These are phyloP conservation scores for Achaetomium macrosporum DNA, from an alignment of 2,329 filamentous ascomycete genomes.

Conservation along the genomic window DNA sequence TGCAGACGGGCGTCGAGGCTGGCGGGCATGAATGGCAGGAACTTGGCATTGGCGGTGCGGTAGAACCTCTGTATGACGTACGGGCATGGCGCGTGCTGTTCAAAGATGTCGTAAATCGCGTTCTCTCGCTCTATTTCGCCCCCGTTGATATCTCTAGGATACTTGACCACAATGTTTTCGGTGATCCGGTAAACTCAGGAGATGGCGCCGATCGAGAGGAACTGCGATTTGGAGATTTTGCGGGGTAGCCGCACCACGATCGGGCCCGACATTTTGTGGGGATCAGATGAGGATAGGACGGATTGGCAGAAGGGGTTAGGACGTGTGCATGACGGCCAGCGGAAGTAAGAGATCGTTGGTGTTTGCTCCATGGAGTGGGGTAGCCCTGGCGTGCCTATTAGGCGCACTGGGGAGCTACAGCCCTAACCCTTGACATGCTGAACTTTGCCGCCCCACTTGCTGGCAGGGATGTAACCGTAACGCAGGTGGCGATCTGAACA, in stretches of 20 bases:
- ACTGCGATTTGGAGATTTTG: neutral
- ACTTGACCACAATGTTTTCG: neutral
- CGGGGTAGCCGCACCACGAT: neutral
- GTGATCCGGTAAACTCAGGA: neutral
- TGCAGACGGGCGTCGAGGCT: neutral
- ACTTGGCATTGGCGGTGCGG: neutral
- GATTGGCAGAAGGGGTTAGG: too few relatives aligned
- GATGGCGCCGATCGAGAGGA: neutral
- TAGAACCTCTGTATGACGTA: neutral
- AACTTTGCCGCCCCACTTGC: too few relatives aligned
- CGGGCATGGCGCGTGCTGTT: neutral
- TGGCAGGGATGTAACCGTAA: too few relatives aligned
- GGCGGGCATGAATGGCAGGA: neutral
- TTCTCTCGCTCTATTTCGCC: neutral
- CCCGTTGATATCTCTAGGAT: neutral
- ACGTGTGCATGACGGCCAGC: too few relatives aligned
- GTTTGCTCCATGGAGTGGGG: too few relatives aligned
- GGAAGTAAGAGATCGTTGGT: too few relatives aligned
- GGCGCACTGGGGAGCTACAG: too few relatives aligned
- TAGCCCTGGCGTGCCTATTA: too few relatives aligned
- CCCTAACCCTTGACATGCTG: too few relatives aligned
- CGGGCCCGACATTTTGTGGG: too few relatives aligned
- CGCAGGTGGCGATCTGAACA: too few relatives aligned
- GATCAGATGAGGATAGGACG: too few relatives aligned
- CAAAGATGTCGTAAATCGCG: neutral